Percentiles rank a stretch among this genome's conserved stretches.
These are phyloP conservation scores for Marasmius tenuissimus DNA, from an alignment of 1,284 basidiomycete species.

Conservation along the genomic window DNA sequence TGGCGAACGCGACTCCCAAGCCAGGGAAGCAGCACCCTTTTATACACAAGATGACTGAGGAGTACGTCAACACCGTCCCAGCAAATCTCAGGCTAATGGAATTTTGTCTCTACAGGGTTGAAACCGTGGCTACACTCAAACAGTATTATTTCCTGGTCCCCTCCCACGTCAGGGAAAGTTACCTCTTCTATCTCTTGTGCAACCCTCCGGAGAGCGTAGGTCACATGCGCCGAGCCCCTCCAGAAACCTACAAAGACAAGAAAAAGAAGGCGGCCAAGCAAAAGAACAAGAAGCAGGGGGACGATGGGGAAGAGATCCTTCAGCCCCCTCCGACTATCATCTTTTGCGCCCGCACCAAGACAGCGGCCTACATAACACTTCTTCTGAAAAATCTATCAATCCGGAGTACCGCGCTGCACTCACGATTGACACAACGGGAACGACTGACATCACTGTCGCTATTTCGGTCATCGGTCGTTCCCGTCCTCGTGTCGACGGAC, in stretches of 20 bases:
- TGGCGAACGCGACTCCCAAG: slow-evolving; percentile 75
- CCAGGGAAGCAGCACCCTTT: slow-evolving; percentile 87
- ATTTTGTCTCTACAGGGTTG: slow-evolving; percentile 52
- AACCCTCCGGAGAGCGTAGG: slow-evolving; percentile 82
- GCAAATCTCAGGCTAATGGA: slow-evolving; percentile 3
- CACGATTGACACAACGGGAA: slow-evolving; percentile 88
- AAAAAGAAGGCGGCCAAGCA: slow-evolving; percentile 25
- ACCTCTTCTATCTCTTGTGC: slow-evolving; percentile 88
- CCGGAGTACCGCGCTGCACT: slow-evolving; percentile 89
- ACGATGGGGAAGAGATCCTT: slow-evolving; percentile 50
- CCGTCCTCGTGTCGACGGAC: slow-evolving; percentile 92
- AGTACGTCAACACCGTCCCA: slow-evolving; percentile 45
- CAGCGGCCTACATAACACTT: slow-evolving; percentile 87
- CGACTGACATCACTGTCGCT: slow-evolving; percentile 80
- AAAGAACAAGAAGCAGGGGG: slow-evolving; percentile 34
- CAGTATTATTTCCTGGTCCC: slow-evolving; percentile 94
- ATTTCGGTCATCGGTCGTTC: slow-evolving; percentile 89
- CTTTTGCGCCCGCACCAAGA: slow-evolving; percentile 86
- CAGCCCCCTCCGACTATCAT: slow-evolving; percentile 94
- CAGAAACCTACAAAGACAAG: slow-evolving; percentile 39
- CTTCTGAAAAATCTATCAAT: slow-evolving; percentile 81
- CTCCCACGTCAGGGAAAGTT: slow-evolving; percentile 91
- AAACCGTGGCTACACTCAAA: slow-evolving; percentile 83
- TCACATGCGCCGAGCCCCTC: slow-evolving; percentile 62
- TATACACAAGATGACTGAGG: slow-evolving; percentile 79